Evolutionary conservation across 164 flowering plant genomes (phyloP).

Genomic region (Nelumbo lutea): DNA sequence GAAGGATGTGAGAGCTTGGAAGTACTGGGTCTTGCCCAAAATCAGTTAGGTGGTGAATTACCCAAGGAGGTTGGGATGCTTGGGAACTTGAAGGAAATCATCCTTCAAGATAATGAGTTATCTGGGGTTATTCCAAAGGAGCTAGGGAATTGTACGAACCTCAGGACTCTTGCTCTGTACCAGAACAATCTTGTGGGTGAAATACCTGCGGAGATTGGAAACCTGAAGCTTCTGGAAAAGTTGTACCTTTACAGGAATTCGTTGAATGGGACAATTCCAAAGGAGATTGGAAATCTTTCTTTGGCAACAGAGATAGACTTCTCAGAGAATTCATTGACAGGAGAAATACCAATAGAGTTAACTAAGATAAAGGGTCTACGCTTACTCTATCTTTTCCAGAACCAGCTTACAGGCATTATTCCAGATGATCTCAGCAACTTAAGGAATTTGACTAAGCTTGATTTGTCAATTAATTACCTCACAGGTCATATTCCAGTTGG

Average conservation of each 20-base stretch:
- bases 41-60: constrained; percentile 43
- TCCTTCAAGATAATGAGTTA: constrained; percentile 55
- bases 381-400: constrained; percentile 55
- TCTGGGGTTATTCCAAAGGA: constrained; percentile 61
- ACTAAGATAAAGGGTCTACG: constrained; percentile 41
- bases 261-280: constrained; percentile 70
- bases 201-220: constrained; percentile 60
- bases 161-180: constrained; percentile 56
- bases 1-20: constrained; percentile 46
- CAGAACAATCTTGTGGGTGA: constrained; percentile 47
- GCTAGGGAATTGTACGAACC: constrained; percentile 52
- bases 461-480: constrained; percentile 60
- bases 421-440: constrained; percentile 50
- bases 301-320: constrained; percentile 57
- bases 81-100: constrained; percentile 36
- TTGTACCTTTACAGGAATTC: constrained; percentile 55
- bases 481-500: constrained; percentile 60
- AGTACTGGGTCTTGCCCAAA: constrained; percentile 67
- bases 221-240: constrained; percentile 37
- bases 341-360: constrained; percentile 60
- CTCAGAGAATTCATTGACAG: constrained; percentile 58
- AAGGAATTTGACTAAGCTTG: constrained; percentile 50
- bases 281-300: constrained; percentile 62
- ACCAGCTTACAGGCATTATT: constrained; percentile 56
- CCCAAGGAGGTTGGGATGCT: constrained; percentile 67